A percentile compares a stretch with the other conserved stretches of the same genome.
phyloP scores from a whole-genome alignment of 176 grass and related monocot species.

The Pontederia paniculata region DNA sequence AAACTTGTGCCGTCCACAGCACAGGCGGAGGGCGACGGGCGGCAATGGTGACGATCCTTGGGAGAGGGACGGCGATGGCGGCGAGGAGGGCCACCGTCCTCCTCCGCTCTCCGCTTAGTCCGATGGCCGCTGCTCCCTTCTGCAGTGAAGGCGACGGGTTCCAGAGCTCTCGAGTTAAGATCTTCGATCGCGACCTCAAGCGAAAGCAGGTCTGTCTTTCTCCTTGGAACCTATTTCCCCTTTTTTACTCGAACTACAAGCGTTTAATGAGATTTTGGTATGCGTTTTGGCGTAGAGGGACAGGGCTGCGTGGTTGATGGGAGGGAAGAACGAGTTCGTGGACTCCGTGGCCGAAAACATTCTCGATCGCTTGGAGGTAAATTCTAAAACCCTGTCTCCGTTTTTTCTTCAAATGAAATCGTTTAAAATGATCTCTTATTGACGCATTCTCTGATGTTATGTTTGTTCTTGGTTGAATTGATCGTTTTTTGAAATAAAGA shows the following conservation, averaged over 20 bases:
- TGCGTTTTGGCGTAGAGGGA: slow-evolving; percentile 41
- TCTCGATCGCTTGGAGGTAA: slow-evolving; percentile 69
- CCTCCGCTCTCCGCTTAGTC: background rate
- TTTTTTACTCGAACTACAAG: background rate
- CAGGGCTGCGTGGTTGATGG: slow-evolving; percentile 72
- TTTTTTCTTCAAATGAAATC: background rate
- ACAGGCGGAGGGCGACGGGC: too few relatives aligned
- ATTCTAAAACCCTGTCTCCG: background rate
- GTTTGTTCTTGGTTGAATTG: too few relatives aligned
- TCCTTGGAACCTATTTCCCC: background rate
- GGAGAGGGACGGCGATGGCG: too few relatives aligned
- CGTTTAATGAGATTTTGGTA: background rate
- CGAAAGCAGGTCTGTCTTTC: slow-evolving; percentile 4
- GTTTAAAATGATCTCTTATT: background rate
- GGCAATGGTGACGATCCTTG: too few relatives aligned
- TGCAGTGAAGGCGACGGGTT: slow-evolving; percentile 9
- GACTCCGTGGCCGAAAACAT: slow-evolving; percentile 63
- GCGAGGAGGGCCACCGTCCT: too few relatives aligned
- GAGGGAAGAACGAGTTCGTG: slow-evolving; percentile 33
- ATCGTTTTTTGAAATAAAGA: too few relatives aligned
- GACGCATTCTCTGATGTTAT: too few relatives aligned
- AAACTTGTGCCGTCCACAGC: too few relatives aligned
- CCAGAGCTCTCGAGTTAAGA: slow-evolving; percentile 35
- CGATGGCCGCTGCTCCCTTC: slow-evolving; percentile 5
- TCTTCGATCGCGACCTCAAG: slow-evolving; percentile 94